Base-by-base conservation (phyloP, 2,329 filamentous ascomycete species). In the Mariannaea sp. region DNA sequence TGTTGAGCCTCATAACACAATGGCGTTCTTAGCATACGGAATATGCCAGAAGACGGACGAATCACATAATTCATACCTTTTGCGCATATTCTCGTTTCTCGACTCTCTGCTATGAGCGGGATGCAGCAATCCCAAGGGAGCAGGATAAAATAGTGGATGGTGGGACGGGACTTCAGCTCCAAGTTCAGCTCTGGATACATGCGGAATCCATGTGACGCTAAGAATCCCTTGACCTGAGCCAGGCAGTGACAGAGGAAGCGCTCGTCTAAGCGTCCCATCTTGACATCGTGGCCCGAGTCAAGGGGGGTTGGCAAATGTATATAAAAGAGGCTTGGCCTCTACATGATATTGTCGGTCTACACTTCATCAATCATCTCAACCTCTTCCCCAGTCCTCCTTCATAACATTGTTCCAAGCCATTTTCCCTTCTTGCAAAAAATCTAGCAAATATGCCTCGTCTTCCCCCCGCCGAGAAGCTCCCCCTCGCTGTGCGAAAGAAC, bases 401-500 rank as follows among this genome's bases (percentile, higher is more conserved):
- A n/a, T n/a, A n/a, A n/a, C n/a, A n/a, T n/a, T n/a, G n/a, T 19
- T 19, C 9, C 32, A 29, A 29, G 17, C 14, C 16, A n/a, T 5
- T 22, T 14, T 13, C 19, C 7, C 17, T 27, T n/a, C n/a, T n/a
- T n/a, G n/a, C 16, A 33, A 14, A 13, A 10, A 27, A 44, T 36
- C 2, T 7, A 7, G 16, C 20, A 47, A 59, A 10, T 16, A 69
- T 70, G 66, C 27, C 57, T 35, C 64, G 68, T 44, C 73, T 79
- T 42, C 72, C 76, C 7, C 77, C 78, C 7, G 73, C 72, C 38
- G 79, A 76, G 57, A 82, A 79, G 68, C 70, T 82, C 9, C 72
- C 79, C 29, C 76, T 82, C 57, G 75, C 74, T 26, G 62, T 77
- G 36, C 77, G 79, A 66, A 82, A 80, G 70, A 79, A 81, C 65